A percentile compares a stretch with the other conserved stretches of the same genome.
Conservation (phyloP, 2,329 filamentous ascomycete species). For the Calonectria pseudoreteaudii region DNA sequence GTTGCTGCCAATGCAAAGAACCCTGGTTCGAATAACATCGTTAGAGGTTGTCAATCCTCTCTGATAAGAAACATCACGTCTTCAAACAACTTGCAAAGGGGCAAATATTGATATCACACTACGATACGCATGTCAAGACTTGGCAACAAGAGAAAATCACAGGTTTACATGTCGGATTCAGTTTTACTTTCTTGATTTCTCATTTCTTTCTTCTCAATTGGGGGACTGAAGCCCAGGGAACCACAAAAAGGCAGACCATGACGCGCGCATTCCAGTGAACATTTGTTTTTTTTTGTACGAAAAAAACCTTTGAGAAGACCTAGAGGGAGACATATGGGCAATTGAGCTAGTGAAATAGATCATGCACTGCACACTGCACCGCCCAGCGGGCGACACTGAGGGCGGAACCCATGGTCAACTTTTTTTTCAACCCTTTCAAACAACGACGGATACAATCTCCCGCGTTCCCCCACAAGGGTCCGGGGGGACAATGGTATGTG, state of each 20-base stretch:
- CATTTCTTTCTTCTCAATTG: background rate
- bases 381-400: conserved; percentile 37
- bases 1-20: background rate
- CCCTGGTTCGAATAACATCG: background rate
- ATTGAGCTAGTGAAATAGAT: conserved; percentile 43
- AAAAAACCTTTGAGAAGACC: conserved; percentile 46
- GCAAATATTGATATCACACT: background rate
- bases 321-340: conserved; percentile 45
- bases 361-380: conserved; percentile 26
- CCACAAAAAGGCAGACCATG: conserved; percentile 24
- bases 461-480: conserved; percentile 28
- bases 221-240: background rate
- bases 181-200: conserved; percentile 16
- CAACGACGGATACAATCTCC: conserved; percentile 44
- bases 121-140: background rate
- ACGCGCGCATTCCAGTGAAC: conserved; percentile 42
- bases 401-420: conserved; percentile 47
- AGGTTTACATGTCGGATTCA: conserved; percentile 2
- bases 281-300: conserved; percentile 45
- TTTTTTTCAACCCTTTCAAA: conserved; percentile 47
- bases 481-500: conserved; percentile 38
- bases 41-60: background rate
- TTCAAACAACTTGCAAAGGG: background rate
- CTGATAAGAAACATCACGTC: background rate
- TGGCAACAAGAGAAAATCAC: background rate